Percentiles rank a stretch among this genome's conserved stretches.
These are phyloP conservation scores for Botrytis byssoidea DNA, from an alignment of 2,329 filamentous ascomycete species.

Conservation along the genomic window DNA sequence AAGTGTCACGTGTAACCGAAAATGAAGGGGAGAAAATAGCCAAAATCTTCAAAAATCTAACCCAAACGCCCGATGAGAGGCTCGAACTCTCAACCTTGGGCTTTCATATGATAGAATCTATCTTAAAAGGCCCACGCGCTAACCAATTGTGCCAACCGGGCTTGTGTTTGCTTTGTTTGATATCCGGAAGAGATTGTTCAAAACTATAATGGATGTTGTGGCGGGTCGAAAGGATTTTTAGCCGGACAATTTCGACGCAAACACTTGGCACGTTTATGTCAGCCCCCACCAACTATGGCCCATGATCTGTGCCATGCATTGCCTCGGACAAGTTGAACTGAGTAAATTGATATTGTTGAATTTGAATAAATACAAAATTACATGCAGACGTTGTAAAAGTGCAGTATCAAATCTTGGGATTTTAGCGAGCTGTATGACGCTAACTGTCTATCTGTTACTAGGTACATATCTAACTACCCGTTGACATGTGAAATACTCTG, in stretches of 20 bases:
- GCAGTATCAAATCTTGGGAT: neutral
- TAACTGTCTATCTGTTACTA: neutral
- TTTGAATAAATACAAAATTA: neutral
- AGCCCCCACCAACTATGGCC: neutral
- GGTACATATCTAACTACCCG: too few species aligned
- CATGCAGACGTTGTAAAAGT: neutral
- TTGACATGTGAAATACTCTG: neutral
- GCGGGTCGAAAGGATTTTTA: neutral
- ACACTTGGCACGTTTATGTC: neutral
- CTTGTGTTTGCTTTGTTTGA: constrained; percentile 5
- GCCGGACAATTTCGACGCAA: neutral
- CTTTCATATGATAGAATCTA: neutral
- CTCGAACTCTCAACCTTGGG: constrained; percentile 29
- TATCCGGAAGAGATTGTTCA: fast-evolving
- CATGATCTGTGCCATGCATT: too few species aligned
- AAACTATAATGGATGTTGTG: fast-evolving
- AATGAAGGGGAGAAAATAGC: neutral
- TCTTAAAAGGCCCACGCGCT: constrained; percentile 28
- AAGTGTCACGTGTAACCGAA: neutral
- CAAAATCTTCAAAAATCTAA: neutral
- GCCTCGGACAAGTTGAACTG: neutral
- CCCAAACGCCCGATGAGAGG: constrained; percentile 13
- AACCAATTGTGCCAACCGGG: constrained; percentile 26
- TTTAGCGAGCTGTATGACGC: neutral
- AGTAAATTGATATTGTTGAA: neutral